Evolutionary conservation across 371 early-diverging fungal genomes (phyloP).

Genomic region (Chytridium lagenaria): DNA sequence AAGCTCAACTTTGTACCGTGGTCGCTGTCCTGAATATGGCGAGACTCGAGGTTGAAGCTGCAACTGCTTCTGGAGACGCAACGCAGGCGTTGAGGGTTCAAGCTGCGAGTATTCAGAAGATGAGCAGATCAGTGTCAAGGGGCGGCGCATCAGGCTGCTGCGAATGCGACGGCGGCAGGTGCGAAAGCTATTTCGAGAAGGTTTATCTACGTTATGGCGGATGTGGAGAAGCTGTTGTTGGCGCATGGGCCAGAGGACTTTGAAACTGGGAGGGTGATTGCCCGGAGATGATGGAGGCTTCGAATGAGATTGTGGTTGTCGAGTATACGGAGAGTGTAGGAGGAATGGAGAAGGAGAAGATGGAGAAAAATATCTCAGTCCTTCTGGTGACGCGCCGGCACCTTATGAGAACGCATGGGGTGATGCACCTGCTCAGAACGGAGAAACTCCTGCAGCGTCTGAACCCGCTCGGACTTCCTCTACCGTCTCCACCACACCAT

Average conservation of each 20-base stretch:
- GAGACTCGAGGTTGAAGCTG: constrained; percentile 28
- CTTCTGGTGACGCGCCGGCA: no score
- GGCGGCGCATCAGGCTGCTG: constrained; percentile 24
- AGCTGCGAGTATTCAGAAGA: constrained; percentile 20
- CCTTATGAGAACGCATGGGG: background rate
- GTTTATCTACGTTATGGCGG: constrained; percentile 29
- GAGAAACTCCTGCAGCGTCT: background rate
- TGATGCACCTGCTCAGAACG: background rate
- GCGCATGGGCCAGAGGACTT: constrained; percentile 19
- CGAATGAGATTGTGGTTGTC: background rate
- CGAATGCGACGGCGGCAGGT: constrained; percentile 27
- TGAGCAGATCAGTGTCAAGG: background rate
- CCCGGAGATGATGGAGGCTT: constrained; percentile 5
- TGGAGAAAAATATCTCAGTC: background rate
- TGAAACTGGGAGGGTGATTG: background rate
- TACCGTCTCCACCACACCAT: background rate
- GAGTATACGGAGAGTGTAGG: background rate
- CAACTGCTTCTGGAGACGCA: constrained; percentile 32
- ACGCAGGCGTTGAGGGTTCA: constrained; percentile 27
- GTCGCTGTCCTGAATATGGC: constrained; percentile 19
- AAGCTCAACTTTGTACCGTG: constrained; percentile 21
- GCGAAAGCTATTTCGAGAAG: constrained; percentile 31
- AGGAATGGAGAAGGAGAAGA: background rate
- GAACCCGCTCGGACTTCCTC: background rate
- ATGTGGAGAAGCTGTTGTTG: constrained; percentile 31